These are phyloP conservation scores for Coemansia sp. DNA, from an alignment of 371 early-diverging fungal genomes.

Conservation along the genomic window DNA sequence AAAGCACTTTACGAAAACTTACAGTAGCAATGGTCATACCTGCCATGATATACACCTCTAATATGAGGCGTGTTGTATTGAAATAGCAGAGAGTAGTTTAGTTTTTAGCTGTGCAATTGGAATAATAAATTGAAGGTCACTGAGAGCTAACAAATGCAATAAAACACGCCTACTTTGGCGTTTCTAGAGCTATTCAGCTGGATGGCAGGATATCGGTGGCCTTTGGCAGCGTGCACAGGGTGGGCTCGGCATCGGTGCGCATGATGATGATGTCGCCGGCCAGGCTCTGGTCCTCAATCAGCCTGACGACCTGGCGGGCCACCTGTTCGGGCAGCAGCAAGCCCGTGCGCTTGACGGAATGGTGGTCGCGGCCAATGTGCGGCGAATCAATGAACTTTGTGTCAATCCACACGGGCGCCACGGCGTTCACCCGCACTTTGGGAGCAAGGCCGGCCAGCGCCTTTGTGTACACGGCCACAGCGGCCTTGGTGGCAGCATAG, in stretches of 20 bases:
- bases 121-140: too few species aligned
- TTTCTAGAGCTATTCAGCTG: neutral
- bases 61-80: too few species aligned
- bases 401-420: constrained; percentile 73
- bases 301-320: constrained; percentile 58
- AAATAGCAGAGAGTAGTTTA: too few species aligned
- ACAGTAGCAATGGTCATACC: too few species aligned
- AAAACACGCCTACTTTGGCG: too few species aligned
- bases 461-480: constrained; percentile 52
- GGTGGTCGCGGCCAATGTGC: constrained; percentile 13
- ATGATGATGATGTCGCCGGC: constrained; percentile 29
- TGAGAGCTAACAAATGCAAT: too few species aligned
- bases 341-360: constrained; percentile 19
- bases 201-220: constrained; percentile 10
- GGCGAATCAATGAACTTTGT: constrained; percentile 45
- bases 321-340: constrained; percentile 53
- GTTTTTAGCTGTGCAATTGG: too few species aligned
- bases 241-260: constrained; percentile 4
- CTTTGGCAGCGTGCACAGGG: constrained; percentile 19
- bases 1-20: too few species aligned
- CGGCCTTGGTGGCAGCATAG: constrained; percentile 59
- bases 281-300: constrained; percentile 57
- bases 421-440: constrained; percentile 66
- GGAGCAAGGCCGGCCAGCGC: constrained; percentile 14
- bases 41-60: too few species aligned